A percentile compares a stretch with the other conserved stretches of the same genome.
phyloP scores from a whole-genome alignment of 768 basidiomycete species.

The Suillus bovinus region DNA sequence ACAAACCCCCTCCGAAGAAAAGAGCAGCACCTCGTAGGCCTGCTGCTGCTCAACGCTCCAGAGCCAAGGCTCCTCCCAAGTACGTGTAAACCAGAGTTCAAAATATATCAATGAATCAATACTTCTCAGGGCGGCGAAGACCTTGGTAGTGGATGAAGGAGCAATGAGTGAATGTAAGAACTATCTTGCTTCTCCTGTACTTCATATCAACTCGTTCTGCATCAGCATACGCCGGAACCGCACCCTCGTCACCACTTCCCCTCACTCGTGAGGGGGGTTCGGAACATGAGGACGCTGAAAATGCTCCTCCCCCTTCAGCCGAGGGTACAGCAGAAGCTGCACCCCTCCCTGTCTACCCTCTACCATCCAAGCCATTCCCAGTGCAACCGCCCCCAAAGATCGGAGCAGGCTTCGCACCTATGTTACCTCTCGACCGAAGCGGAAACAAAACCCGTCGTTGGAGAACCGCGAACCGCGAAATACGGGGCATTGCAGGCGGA shows the following conservation, averaged over 20 bases:
- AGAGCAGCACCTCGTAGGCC: constrained; percentile 47
- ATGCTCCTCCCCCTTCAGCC: constrained; percentile 28
- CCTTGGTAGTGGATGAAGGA: constrained; percentile 45
- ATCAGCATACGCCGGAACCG: constrained; percentile 64
- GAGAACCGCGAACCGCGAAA: constrained; percentile 74
- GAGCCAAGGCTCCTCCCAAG: constrained; percentile 32
- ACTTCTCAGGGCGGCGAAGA: constrained; percentile 31
- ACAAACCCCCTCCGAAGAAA: constrained; percentile 49
- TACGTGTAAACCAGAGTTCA: constrained; percentile 17
- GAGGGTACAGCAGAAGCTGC: constrained; percentile 46
- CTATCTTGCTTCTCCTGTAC: constrained; percentile 7
- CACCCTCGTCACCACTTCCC: constrained; percentile 68
- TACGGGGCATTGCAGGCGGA: constrained; percentile 80
- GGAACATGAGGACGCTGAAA: constrained; percentile 45
- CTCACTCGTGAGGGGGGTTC: constrained; percentile 42
- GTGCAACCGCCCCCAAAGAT: constrained; percentile 80
- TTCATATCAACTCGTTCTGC: constrained; percentile 3
- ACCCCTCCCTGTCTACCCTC: constrained; percentile 72
- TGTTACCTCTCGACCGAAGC: constrained; percentile 64
- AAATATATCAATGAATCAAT: neutral
- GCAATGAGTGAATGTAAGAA: constrained; percentile 62
- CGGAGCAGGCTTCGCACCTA: constrained; percentile 68
- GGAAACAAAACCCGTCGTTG: constrained; percentile 66
- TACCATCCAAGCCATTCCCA: constrained; percentile 81
- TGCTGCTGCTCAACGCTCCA: constrained; percentile 37